A percentile compares a stretch with the other conserved stretches of the same genome.
Evolutionary conservation across 2,329 filamentous ascomycete genomes (phyloP).

Genomic region (Fusarium lyarnte): DNA sequence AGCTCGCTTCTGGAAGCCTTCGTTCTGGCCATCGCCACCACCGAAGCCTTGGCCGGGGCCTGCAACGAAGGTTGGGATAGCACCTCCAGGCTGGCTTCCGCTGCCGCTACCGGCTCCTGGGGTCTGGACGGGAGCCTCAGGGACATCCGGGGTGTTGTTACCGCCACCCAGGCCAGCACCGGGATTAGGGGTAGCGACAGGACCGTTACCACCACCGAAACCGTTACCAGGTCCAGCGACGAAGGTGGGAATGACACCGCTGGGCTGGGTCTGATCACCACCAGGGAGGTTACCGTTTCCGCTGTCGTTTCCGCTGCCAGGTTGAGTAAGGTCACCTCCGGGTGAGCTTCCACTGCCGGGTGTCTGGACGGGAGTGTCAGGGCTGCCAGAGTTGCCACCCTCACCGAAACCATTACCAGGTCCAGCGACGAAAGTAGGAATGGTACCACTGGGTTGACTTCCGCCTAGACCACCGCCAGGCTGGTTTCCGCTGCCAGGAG

Average conservation of each 20-base stretch:
- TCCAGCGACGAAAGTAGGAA: conserved; percentile 21
- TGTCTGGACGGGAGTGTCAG: not conserved
- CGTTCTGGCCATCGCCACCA: conserved; percentile 2
- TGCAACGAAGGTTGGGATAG: conserved; percentile 28
- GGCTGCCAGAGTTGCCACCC: not conserved
- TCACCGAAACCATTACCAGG: conserved; percentile 13
- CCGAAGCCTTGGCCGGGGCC: conserved; percentile 24
- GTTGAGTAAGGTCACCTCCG: not conserved
- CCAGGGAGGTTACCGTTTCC: not conserved
- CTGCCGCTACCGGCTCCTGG: conserved; percentile 5
- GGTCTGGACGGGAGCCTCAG: conserved; percentile 7
- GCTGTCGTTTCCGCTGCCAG: not conserved
- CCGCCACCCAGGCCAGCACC: conserved; percentile 1
- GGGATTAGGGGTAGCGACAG: not conserved
- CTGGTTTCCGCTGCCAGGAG: not conserved
- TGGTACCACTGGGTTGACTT: not conserved
- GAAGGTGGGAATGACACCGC: conserved; percentile 6
- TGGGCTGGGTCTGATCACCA: not conserved
- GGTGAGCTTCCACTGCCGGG: not conserved
- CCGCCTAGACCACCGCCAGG: not conserved
- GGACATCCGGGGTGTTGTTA: not conserved
- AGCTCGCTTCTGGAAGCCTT: conserved; percentile 23
- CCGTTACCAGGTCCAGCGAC: conserved; percentile 19
- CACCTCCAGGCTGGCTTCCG: not conserved
- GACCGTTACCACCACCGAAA: conserved; percentile 7